Conservation (phyloP, 305 asterid species). For the Fraxinus sp. region DNA sequence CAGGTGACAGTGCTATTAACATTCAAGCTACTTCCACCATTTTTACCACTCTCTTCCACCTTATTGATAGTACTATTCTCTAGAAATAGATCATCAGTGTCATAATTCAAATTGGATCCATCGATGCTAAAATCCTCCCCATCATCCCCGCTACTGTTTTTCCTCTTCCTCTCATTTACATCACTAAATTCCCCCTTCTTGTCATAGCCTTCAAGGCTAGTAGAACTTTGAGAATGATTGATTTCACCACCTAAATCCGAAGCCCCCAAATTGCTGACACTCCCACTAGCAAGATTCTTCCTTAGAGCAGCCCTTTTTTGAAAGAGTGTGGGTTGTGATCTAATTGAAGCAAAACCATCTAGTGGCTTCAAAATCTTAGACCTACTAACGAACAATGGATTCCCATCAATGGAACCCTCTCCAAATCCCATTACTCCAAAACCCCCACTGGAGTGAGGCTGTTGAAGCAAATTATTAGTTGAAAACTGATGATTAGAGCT, state of each 20-base stretch:
- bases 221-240: conserved; percentile 29
- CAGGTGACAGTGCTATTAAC: conserved; percentile 38
- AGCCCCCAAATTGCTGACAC: conserved; percentile 41
- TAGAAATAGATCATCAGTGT: conserved; percentile 63
- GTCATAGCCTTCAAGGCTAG: conserved; percentile 24
- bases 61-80: conserved; percentile 35
- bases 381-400: conserved; percentile 45
- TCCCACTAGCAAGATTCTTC: conserved; percentile 47
- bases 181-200: conserved; percentile 31
- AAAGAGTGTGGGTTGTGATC: conserved; percentile 84
- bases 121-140: conserved; percentile 71
- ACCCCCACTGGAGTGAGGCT: conserved; percentile 42
- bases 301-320: conserved; percentile 85
- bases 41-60: conserved; percentile 34
- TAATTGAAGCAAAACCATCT: conserved; percentile 54
- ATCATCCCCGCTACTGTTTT: conserved; percentile 53
- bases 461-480: conserved; percentile 33
- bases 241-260: conserved; percentile 37
- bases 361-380: conserved; percentile 69
- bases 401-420: conserved; percentile 31
- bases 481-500: conserved; percentile 33
- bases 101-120: conserved; percentile 63
- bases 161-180: conserved; percentile 45
- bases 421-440: conserved; percentile 45
- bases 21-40: conserved; percentile 47